These are phyloP conservation scores for Aschersonia sp. DNA, from an alignment of 2,329 filamentous ascomycete genomes.

Conservation along the genomic window DNA sequence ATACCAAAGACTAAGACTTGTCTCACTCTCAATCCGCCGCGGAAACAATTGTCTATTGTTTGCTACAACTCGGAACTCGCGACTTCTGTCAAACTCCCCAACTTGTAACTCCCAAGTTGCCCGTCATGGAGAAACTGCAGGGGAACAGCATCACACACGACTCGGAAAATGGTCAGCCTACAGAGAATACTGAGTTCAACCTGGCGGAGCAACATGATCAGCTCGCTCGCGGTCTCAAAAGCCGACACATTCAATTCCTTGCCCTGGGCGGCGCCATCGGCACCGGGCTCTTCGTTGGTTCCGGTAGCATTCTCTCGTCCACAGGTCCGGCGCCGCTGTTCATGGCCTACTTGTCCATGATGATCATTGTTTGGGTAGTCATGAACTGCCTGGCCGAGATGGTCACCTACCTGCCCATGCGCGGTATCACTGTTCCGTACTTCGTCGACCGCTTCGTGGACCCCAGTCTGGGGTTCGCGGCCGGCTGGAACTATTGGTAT, in stretches of 20 bases:
- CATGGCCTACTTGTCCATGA: constrained; percentile 50
- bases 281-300: constrained; percentile 50
- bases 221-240: constrained; percentile 42
- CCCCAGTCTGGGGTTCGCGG: constrained; percentile 38
- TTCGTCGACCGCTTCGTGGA: constrained; percentile 41
- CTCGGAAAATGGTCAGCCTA: constrained; percentile 10
- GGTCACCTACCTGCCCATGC: constrained; percentile 38
- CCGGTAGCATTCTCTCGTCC: constrained; percentile 37
- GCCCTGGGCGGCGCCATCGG: constrained; percentile 44
- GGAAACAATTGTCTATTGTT: too few species aligned
- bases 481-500: constrained; percentile 50
- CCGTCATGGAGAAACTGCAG: constrained; percentile 9
- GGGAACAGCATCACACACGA: constrained; percentile 3
- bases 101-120: not conserved
- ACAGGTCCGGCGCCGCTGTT: constrained; percentile 53
- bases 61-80: too few species aligned
- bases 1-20: not conserved
- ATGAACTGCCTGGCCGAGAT: constrained; percentile 43
- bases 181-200: constrained; percentile 15
- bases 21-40: not conserved
- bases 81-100: too few species aligned
- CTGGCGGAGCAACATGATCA: constrained; percentile 26
- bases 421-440: constrained; percentile 42
- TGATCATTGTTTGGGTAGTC: constrained; percentile 35
- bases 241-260: constrained; percentile 45